phyloP scores from a whole-genome alignment of 495 filamentous ascomycete species.

The Hypoxylon fuscum region DNA sequence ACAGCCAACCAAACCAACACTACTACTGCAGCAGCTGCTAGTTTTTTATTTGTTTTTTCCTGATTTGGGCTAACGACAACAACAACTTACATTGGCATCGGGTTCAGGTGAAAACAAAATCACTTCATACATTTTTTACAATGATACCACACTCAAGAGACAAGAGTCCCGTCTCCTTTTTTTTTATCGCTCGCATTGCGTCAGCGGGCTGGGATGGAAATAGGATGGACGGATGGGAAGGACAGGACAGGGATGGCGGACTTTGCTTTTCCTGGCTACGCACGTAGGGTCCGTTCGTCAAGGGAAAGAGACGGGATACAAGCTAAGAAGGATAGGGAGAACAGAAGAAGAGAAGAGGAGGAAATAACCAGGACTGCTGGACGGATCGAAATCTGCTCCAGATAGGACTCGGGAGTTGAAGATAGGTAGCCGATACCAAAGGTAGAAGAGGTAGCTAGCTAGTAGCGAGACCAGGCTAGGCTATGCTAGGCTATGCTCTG shows the following conservation, averaged over 20 bases:
- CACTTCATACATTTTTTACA: neutral
- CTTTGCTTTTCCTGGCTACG: too few species aligned
- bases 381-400: constrained; percentile 14
- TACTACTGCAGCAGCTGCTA: neutral
- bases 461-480: too few species aligned
- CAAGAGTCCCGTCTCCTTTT: neutral
- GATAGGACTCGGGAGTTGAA: constrained; percentile 10
- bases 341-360: constrained; percentile 8
- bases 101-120: constrained; percentile 1
- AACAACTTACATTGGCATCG: constrained; percentile 1
- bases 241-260: too few species aligned
- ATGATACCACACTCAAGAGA: constrained; percentile 1
- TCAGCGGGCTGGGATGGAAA: too few species aligned
- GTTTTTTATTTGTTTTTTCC: neutral
- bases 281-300: too few species aligned
- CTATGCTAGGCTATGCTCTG: constrained; percentile 3
- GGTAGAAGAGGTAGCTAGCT: too few species aligned
- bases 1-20: neutral
- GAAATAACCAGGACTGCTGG: constrained; percentile 3
- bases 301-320: too few species aligned
- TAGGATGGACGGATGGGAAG: too few species aligned
- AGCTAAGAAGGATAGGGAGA: too few species aligned
- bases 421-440: neutral
- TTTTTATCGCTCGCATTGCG: too few species aligned
- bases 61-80: constrained; percentile 1